Evolutionary conservation across 257 asterid genomes (phyloP).

Genomic region (Nicotiana knightiana): DNA sequence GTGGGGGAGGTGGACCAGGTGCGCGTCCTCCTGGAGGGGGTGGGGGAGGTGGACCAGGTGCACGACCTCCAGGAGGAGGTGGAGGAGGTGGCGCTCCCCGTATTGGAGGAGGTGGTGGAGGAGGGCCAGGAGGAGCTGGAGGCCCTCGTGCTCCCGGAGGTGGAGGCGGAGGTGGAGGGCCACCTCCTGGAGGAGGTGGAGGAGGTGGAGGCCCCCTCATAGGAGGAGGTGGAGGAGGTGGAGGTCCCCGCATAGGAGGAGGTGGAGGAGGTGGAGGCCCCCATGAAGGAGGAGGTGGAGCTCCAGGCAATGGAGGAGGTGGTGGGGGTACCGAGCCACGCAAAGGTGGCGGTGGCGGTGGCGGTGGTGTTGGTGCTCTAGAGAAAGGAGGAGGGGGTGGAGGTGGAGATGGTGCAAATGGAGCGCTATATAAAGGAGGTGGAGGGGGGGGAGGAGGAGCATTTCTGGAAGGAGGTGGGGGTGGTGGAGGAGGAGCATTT

Average conservation of each 20-base stretch:
- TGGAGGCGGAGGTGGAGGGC: slow-evolving; percentile 1
- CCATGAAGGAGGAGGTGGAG: slow-evolving; percentile 55
- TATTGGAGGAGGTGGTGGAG: slow-evolving; percentile 17
- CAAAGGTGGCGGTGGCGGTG: slow-evolving; percentile 52
- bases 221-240: slow-evolving; percentile 21
- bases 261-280: slow-evolving; percentile 22
- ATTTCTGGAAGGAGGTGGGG: slow-evolving; percentile 14
- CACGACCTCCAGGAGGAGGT: slow-evolving; percentile 25
- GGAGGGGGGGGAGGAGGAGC: slow-evolving; percentile 33
- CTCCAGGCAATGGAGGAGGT: slow-evolving; percentile 16
- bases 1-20: slow-evolving; percentile 45
- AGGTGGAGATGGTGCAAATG: slow-evolving; percentile 38
- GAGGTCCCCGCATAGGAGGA: neutral
- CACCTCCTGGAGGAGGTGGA: slow-evolving; percentile 28
- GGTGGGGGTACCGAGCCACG: slow-evolving; percentile 18
- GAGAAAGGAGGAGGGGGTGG: slow-evolving; percentile 37
- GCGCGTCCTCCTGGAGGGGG: slow-evolving; percentile 30
- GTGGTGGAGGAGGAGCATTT: slow-evolving; percentile 17
- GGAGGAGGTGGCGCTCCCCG: slow-evolving; percentile 30
- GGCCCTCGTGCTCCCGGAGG: slow-evolving; percentile 29
- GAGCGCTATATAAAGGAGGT: slow-evolving; percentile 16
- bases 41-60: slow-evolving; percentile 30
- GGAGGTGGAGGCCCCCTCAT: slow-evolving; percentile 12
- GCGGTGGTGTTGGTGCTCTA: slow-evolving; percentile 24
- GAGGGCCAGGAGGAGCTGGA: slow-evolving; percentile 14